Evolutionary conservation across 441 rosid species (phyloP).

Genomic region (Capsella rubella): DNA sequence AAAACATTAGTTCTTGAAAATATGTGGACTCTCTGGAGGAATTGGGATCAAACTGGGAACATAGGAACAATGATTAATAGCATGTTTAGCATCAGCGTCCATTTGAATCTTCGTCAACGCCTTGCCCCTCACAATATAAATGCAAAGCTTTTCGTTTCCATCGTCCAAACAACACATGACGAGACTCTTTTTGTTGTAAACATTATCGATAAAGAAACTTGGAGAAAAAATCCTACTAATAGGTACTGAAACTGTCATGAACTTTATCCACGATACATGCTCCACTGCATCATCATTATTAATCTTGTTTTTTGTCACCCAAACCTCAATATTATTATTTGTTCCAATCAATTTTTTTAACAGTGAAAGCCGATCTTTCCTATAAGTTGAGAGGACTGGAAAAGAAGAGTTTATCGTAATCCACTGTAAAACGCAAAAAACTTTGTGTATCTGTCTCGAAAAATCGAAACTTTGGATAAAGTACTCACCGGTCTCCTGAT

Average conservation of each 20-base stretch:
- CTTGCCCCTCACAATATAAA: not conserved
- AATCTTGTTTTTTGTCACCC: not conserved
- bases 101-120: constrained; percentile 4
- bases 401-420: not conserved
- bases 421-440: not conserved
- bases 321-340: not conserved
- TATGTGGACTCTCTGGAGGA: not conserved
- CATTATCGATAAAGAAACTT: not conserved
- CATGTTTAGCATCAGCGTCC: not conserved
- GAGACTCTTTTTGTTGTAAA: not conserved
- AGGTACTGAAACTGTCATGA: not conserved
- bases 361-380: not conserved
- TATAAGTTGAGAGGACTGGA: not conserved
- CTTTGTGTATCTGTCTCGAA: not conserved
- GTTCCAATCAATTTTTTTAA: not conserved
- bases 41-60: not conserved
- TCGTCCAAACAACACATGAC: not conserved
- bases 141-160: not conserved
- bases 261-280: not conserved
- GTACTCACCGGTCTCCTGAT: not conserved
- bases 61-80: not conserved
- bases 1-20: not conserved
- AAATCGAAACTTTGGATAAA: not conserved
- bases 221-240: not conserved
- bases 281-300: not conserved